Conservation (phyloP, 2,329 filamentous ascomycete species). For the Epicoccum sorghinum region DNA sequence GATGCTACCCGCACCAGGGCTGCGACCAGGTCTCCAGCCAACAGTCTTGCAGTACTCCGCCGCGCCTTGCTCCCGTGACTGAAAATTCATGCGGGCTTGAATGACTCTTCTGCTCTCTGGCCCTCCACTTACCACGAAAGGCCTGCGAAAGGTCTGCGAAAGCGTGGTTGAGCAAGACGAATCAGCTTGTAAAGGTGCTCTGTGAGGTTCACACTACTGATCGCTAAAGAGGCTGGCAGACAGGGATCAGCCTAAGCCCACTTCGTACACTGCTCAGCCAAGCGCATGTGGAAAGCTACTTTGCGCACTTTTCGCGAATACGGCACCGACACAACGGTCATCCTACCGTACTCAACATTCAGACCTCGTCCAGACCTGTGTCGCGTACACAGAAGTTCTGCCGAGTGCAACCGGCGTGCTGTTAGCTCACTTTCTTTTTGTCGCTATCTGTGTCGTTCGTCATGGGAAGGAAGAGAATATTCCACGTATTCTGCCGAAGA, state of each 20-base stretch:
- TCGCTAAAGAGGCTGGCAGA: conserved; percentile 23
- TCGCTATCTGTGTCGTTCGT: conserved; percentile 3
- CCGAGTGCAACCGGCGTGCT: conserved; percentile 21
- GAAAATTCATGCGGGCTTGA: conserved; percentile 34
- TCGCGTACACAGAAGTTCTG: conserved; percentile 17
- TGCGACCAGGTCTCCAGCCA: conserved; percentile 32
- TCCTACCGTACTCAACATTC: conserved; percentile 28
- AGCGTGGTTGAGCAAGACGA: conserved; percentile 30
- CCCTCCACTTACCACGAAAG: conserved; percentile 30
- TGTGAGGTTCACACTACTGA: conserved; percentile 27
- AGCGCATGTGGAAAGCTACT: conserved; percentile 17
- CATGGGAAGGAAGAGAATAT: background rate
- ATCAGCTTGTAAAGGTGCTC: conserved; percentile 38
- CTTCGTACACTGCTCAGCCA: conserved; percentile 28
- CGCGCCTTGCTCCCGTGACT: conserved; percentile 45
- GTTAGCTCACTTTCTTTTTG: conserved; percentile 10
- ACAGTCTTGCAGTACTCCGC: conserved; percentile 31
- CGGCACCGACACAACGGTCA: conserved; percentile 22
- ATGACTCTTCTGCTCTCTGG: conserved; percentile 25
- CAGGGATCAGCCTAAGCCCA: conserved; percentile 32
- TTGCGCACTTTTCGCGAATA: conserved; percentile 23
- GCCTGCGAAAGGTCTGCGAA: conserved; percentile 18
- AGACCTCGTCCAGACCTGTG: conserved; percentile 27
- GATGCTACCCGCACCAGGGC: conserved; percentile 27
- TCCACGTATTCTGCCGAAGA: conserved; percentile 3